A percentile compares a stretch with the other conserved stretches of the same genome.
Evolutionary conservation across 2,329 filamentous ascomycete genomes (phyloP).

Genomic region (Pseudodiploospora longispora): DNA sequence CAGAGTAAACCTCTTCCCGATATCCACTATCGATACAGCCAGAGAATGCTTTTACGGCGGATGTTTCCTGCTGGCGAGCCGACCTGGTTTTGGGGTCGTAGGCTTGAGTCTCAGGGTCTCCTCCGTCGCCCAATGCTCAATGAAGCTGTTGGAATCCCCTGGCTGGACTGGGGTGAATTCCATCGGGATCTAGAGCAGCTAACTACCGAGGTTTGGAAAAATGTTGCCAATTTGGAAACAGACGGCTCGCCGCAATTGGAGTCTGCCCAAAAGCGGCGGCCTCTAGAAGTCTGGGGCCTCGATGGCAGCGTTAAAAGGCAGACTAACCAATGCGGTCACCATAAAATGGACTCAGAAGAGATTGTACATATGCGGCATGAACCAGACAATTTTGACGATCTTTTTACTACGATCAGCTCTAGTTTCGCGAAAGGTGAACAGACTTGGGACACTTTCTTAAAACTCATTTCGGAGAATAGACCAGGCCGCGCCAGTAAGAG

Average conservation of each 20-base stretch:
- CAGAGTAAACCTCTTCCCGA: conserved; percentile 33
- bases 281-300: too few relatives aligned
- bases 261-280: too few relatives aligned
- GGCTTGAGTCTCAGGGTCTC: conserved; percentile 29
- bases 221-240: conserved; percentile 7
- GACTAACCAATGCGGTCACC: too few relatives aligned
- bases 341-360: too few relatives aligned
- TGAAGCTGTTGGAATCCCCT: conserved; percentile 4
- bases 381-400: conserved; percentile 31
- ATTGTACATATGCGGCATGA: too few relatives aligned
- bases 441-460: conserved; percentile 33
- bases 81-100: conserved; percentile 32
- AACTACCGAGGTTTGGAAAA: conserved; percentile 20
- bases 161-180: conserved; percentile 19
- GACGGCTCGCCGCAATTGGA: not conserved
- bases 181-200: conserved; percentile 22
- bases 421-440: conserved; percentile 28
- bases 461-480: conserved; percentile 20
- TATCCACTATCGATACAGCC: conserved; percentile 26
- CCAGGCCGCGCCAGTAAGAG: conserved; percentile 3
- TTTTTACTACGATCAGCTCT: conserved; percentile 31
- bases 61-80: conserved; percentile 35
- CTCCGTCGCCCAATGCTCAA: conserved; percentile 1
- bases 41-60: conserved; percentile 27
- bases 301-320: too few relatives aligned